Evolutionary conservation across 2,329 filamentous ascomycete species (phyloP).

Genomic region (Dothistroma septosporum): DNA sequence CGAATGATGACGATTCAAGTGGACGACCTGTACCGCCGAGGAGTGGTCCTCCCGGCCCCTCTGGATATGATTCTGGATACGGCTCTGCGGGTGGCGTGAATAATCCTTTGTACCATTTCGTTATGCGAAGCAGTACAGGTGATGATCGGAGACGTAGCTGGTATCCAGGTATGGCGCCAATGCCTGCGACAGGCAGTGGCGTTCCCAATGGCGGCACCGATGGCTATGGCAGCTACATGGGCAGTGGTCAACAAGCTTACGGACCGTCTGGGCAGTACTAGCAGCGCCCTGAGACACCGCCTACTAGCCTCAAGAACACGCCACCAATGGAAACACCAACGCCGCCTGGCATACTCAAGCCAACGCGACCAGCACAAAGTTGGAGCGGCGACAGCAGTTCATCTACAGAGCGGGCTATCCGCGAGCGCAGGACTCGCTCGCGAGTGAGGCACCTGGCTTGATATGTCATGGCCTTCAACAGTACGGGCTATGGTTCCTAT

Average conservation of each 20-base stretch:
- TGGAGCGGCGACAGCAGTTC: slow-evolving; percentile 6
- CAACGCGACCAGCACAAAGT: background rate
- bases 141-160: slow-evolving; percentile 25
- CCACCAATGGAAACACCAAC: background rate
- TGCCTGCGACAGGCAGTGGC: background rate
- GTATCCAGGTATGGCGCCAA: slow-evolving; percentile 17
- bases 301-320: background rate
- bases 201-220: slow-evolving; percentile 21
- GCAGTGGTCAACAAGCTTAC: slow-evolving; percentile 13
- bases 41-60: slow-evolving; percentile 10
- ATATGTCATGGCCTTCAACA: background rate
- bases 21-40: slow-evolving; percentile 19
- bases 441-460: background rate
- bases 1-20: slow-evolving; percentile 19
- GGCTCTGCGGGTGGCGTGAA: slow-evolving; percentile 7
- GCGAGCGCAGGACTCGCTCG: slow-evolving; percentile 7
- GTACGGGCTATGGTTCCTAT: background rate
- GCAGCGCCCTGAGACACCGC: slow-evolving; percentile 4
- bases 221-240: slow-evolving; percentile 23
- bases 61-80: slow-evolving; percentile 17
- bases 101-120: slow-evolving; percentile 9
- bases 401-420: slow-evolving; percentile 6
- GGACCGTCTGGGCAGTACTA: slow-evolving; percentile 19
- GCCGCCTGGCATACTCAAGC: background rate
- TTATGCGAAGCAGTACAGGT: background rate